These are phyloP conservation scores for Cyclaneusma minus DNA, from an alignment of 2,329 filamentous ascomycete genomes.

Conservation along the genomic window DNA sequence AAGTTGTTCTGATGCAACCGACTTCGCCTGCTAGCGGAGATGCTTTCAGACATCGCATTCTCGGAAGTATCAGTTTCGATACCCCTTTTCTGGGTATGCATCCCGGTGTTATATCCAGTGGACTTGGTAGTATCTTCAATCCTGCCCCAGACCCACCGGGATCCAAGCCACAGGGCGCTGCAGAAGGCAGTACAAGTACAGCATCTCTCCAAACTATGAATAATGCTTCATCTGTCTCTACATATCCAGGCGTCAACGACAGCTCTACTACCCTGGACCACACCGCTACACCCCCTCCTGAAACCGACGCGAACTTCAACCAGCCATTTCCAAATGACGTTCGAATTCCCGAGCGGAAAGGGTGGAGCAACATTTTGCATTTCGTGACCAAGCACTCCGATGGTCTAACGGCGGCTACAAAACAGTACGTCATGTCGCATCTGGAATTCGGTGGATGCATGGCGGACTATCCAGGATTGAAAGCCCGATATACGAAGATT, in stretches of 20 bases:
- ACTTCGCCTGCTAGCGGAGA: slow-evolving; percentile 7
- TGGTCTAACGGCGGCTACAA: slow-evolving; percentile 52
- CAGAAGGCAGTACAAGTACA: slow-evolving; percentile 5
- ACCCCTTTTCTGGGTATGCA: slow-evolving; percentile 81
- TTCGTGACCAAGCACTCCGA: slow-evolving; percentile 74
- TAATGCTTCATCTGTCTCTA: too few species aligned
- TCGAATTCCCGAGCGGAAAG: slow-evolving; percentile 50
- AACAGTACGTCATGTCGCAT: slow-evolving; percentile 62
- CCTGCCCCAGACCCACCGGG: slow-evolving; percentile 23
- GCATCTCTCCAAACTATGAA: slow-evolving; percentile 10
- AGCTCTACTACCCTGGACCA: too few species aligned
- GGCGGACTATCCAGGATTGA: slow-evolving; percentile 58
- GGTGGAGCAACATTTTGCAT: slow-evolving; percentile 52
- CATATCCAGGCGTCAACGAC: too few species aligned
- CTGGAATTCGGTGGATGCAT: slow-evolving; percentile 72
- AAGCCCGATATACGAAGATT: slow-evolving; percentile 52
- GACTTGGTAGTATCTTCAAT: slow-evolving; percentile 62
- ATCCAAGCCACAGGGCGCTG: slow-evolving; percentile 4
- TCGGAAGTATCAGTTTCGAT: slow-evolving; percentile 73
- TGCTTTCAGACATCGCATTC: slow-evolving; percentile 54
- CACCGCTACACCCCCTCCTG: slow-evolving; percentile 8
- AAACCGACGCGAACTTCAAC: slow-evolving; percentile 52
- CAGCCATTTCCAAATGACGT: slow-evolving; percentile 64
- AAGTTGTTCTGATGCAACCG: slow-evolving; percentile 48
- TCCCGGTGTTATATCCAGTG: slow-evolving; percentile 71